Evolutionary conservation across 2,329 filamentous ascomycete species (phyloP).

Genomic region (Plectosphaerella sp.): DNA sequence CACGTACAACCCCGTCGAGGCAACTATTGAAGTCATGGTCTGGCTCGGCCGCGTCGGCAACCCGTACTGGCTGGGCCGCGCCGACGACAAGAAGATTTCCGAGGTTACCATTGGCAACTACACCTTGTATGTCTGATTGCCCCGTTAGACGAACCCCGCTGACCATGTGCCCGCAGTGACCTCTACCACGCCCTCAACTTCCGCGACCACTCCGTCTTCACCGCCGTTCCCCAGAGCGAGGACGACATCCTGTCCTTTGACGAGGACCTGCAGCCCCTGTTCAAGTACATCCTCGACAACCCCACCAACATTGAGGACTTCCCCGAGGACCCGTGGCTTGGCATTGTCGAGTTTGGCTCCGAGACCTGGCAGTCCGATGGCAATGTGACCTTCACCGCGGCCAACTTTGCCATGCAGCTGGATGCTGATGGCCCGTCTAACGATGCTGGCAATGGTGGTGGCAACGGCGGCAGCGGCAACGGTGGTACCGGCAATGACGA

Average conservation of each 20-base stretch:
- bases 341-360: conserved; percentile 24
- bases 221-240: conserved; percentile 18
- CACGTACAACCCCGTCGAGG: conserved; percentile 18
- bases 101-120: conserved; percentile 18
- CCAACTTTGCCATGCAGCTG: conserved; percentile 18
- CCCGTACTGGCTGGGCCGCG: neutral
- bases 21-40: conserved; percentile 26
- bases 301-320: conserved; percentile 11
- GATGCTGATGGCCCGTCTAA: conserved; percentile 3
- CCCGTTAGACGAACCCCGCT: neutral
- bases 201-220: conserved; percentile 22
- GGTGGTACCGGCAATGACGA: neutral
- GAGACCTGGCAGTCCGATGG: conserved; percentile 20
- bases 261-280: conserved; percentile 22
- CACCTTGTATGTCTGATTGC: conserved; percentile 19
- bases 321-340: conserved; percentile 16
- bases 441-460: neutral
- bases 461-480: neutral
- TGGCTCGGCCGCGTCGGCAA: conserved; percentile 23
- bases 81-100: neutral
- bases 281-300: conserved; percentile 22
- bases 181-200: conserved; percentile 22
- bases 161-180: conserved; percentile 12
- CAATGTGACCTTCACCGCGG: conserved; percentile 24
- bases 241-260: conserved; percentile 18